Base-by-base conservation (phyloP, 805 yeast species). In the Candida maltosa region DNA sequence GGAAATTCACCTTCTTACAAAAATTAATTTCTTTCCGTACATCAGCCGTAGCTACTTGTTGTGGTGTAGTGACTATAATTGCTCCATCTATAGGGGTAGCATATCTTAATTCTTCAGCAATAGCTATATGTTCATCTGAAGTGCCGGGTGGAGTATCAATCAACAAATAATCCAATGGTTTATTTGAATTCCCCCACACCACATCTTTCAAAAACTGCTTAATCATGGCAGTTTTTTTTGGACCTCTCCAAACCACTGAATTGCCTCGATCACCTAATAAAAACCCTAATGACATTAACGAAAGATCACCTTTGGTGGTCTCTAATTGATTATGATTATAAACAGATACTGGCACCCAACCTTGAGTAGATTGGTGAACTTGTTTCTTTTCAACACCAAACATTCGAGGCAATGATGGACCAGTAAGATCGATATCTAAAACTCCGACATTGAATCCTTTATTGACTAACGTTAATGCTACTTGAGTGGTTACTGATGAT, bases 81-180 rank as follows among this genome's bases (percentile, higher is more conserved):
- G 96, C 96, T 0, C 97, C 97, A 48, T 87, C 96, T 4, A 65
- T 50, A 2, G 91, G 87, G 18, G 71, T 70, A 1, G 80, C 79
- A 54, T 62, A 73, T 38, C 83, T 62, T 26, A 93, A 69, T 57
- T 88, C 95, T 53, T 93, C 97, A 4, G 97, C 97, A 25, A 94
- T 83, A 4, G 96, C 88, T 25, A 93, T 93, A 56, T 93, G 99
- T 56, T 93, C 99, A 59, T 93, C 99, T 0, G 96, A 84, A 0
- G 99, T 93, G 0, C 99, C 99, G 0, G 99, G 99, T 1, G 99
- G 99, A 0, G 99, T 93, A 56, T 93, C 99, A 5, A 93, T 88
- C 21, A 93, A 62, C 37, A 91, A 61, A 53, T 85, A 91, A 49
- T 82, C 78, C 37, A 87, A 78, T 12, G 62, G 64, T 4, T 44